Evolutionary conservation across 176 grass and related monocot genomes (phyloP).

Genomic region (Hsuehochloa calcarea): DNA sequence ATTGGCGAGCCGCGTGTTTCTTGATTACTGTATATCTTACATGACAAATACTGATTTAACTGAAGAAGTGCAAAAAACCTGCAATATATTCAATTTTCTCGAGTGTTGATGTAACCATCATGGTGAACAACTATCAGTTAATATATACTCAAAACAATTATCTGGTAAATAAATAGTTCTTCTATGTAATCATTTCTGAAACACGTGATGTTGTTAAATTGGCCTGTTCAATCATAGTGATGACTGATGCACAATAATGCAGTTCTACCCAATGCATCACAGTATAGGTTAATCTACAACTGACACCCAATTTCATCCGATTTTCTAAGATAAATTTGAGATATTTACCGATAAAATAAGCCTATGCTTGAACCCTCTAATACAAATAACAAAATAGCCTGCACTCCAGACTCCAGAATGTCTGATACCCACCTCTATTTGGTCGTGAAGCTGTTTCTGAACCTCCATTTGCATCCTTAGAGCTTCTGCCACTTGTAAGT

Average conservation of each 20-base stretch:
- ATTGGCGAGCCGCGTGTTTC: not conserved
- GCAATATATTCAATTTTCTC: not conserved
- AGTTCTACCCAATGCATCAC: not conserved
- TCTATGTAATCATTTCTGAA: not conserved
- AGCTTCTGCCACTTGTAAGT: not conserved
- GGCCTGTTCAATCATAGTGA: not conserved
- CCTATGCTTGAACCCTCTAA: too few species aligned
- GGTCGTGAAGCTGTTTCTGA: too few species aligned
- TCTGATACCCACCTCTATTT: too few species aligned
- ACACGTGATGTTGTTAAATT: not conserved
- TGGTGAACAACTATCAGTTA: not conserved
- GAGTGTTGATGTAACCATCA: not conserved
- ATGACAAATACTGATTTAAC: not conserved
- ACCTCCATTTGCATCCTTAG: too few species aligned
- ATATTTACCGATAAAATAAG: too few species aligned
- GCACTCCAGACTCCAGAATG: too few species aligned
- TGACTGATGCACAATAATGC: not conserved
- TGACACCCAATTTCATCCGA: too few species aligned
- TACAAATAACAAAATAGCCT: too few species aligned
- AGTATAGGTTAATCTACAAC: not conserved
- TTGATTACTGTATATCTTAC: not conserved
- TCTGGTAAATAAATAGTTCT: not conserved
- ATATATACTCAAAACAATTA: not conserved
- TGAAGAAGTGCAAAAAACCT: slow-evolving; percentile 13
- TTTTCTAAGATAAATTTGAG: too few species aligned